Base-by-base conservation (phyloP, 225 moss, liverwort and hornwort genomes). In the Antitrichia curtipendula region DNA sequence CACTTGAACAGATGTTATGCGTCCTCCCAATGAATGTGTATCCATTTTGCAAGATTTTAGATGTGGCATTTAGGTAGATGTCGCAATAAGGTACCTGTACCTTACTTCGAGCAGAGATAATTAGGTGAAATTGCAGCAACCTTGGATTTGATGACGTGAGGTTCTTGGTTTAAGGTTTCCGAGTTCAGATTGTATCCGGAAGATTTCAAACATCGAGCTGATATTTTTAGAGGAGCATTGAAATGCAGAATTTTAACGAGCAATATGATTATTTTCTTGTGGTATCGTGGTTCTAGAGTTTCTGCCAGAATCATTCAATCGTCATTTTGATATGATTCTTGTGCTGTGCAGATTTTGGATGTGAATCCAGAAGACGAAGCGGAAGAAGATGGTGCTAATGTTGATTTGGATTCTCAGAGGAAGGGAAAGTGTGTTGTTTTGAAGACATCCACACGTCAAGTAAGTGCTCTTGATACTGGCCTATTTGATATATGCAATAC, bases 381-480 rank as follows among this genome's bases (percentile, higher is more conserved):
- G 34, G 97, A 97, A 90, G 98, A 98, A 88, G 98, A 98, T 91
- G 98, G 98, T 70, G 98, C 98, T 62, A 98, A 98, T 66, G 98
- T 98, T 70, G 98, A 98, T 89, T 87, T 98, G 85, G 98, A 98
- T 91, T 98, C 97, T 54, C 98, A 98, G 87, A 93, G 98, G 83
- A 98, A 97, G 92, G 98, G 98, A 61, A 98, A 98, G 91, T 98
- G 98, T 90, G 98, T 98, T 41, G 98, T 98, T 71, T 86, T 97
- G 93, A 98, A 98, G 92, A 98, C 98, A 69, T 98, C 98, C 58
- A 97, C 98, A 73, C 96, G 98, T 65, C 98, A 98, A 93, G 98
- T 98, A 93, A 93, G 91, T 84, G 65, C 49, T 62, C 86, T 91
- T 47, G 32, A 38, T 25, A 24, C 38, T 53, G 60, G 43, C 45